Conservation (phyloP, 305 asterid species). For the Lippia alba region DNA sequence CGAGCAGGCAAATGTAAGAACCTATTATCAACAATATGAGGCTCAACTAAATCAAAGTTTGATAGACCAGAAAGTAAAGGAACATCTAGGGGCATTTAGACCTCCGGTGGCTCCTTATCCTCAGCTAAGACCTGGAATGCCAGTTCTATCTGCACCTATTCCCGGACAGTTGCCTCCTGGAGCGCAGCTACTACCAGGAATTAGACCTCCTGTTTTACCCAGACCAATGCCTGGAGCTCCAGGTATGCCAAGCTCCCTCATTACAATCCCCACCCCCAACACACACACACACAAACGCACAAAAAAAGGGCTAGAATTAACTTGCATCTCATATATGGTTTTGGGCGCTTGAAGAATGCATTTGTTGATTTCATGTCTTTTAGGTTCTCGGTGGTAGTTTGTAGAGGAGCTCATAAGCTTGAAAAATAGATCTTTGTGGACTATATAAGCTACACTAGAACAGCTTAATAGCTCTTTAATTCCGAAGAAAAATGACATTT, state of each 20-base stretch:
- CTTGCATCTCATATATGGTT: conserved; percentile 23
- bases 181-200: conserved; percentile 51
- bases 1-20: conserved; percentile 85
- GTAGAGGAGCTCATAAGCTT: too few species aligned
- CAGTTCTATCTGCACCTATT: conserved; percentile 56
- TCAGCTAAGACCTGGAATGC: conserved; percentile 76
- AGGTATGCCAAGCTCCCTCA: conserved; percentile 43
- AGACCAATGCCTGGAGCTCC: conserved; percentile 80
- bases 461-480: too few species aligned
- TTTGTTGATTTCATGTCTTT: background rate
- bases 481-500: too few species aligned
- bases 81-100: conserved; percentile 89
- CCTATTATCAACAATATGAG: conserved; percentile 91
- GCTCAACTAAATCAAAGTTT: conserved; percentile 93
- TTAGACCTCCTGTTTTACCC: conserved; percentile 81
- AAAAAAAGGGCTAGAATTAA: background rate
- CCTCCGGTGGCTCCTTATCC: conserved; percentile 72
- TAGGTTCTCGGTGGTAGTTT: background rate
- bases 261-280: too few species aligned
- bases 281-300: too few species aligned
- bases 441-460: too few species aligned
- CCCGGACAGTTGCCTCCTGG: conserved; percentile 69
- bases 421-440: too few species aligned
- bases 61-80: conserved; percentile 95
- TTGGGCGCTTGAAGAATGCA: background rate